Evolutionary conservation across 352 stramenopile genomes (phyloP).

Genomic region (Globisporangium emineosum): DNA sequence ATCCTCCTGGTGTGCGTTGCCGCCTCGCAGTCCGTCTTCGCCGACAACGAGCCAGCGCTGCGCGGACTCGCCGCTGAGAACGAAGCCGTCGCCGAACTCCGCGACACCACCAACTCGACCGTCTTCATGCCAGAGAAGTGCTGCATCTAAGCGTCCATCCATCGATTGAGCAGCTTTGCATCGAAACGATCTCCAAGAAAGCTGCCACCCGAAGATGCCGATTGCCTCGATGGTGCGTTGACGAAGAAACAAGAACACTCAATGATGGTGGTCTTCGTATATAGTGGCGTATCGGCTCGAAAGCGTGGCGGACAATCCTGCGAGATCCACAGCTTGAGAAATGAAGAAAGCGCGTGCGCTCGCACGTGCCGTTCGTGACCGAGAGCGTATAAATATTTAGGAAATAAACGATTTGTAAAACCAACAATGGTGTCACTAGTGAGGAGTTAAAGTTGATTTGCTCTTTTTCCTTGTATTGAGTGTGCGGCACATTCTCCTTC

Average conservation of each 20-base stretch:
- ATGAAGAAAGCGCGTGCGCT: too few relatives aligned
- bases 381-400: not conserved
- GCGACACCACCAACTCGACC: not conserved
- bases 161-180: not conserved
- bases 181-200: not conserved
- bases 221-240: too few relatives aligned
- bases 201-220: too few relatives aligned
- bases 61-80: not conserved
- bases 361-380: not conserved
- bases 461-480: too few relatives aligned
- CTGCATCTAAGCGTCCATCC: not conserved
- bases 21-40: not conserved
- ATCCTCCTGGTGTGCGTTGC: not conserved
- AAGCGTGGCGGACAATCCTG: too few relatives aligned
- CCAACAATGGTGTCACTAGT: not conserved
- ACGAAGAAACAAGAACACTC: too few relatives aligned
- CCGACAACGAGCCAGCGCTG: not conserved
- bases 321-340: too few relatives aligned
- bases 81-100: not conserved
- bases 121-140: not conserved
- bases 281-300: too few relatives aligned
- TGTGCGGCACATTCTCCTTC: too few relatives aligned
- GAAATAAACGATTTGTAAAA: not conserved
- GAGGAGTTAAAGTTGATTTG: not conserved
- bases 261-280: too few relatives aligned